Base-by-base conservation (phyloP, 257 asterid species). In the Agastache rugosa region DNA sequence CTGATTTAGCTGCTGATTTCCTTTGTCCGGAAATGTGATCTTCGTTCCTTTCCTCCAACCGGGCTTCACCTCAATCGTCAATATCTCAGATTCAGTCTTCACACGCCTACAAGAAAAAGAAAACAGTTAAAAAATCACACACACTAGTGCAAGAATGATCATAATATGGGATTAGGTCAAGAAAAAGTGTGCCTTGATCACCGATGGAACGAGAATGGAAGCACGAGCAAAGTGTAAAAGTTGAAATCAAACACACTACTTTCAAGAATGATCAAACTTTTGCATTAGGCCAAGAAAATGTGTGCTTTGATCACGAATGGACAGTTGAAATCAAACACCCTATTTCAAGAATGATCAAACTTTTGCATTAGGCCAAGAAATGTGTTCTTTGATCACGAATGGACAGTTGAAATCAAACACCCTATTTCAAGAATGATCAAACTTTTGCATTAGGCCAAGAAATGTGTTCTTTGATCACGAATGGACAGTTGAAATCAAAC, bases 1-100 rank as follows among this genome's bases (percentile, higher is more conserved):
- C 80, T 90, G 96, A 31, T 88, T 85, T 41, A 60, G 86, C 50
- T 92, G 96, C 75, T 92, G 95, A 27, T 94, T 92, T 1, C 99
- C 97, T 83, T 94, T 90, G 86, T 89, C 98, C 3, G 85, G 93
- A 51, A 94, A 94, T 4, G 96, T 92, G 55, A 94, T 88, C 86
- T 90, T 92, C 15, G 97, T 92, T 9, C 97, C 99, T 63, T 83
- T 92, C 68, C 83, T 94, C 99, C 99, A 94, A 0, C 97, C 97
- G 1, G 99, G 98, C 85, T 92, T 89, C 54, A 92, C 86, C 22
- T 91, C 96, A 4, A 93, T 91, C 12, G 88, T 84, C 64, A 91
- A 5, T 60, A 91, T 84, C 78, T 93, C 96, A 0, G 91, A 70
- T 41, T 91, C 97, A 20, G 87, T 67, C 19, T 29, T 73, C 77